phyloP scores from a whole-genome alignment of 495 filamentous ascomycete genomes.

The Astrocystis sublimbata region DNA sequence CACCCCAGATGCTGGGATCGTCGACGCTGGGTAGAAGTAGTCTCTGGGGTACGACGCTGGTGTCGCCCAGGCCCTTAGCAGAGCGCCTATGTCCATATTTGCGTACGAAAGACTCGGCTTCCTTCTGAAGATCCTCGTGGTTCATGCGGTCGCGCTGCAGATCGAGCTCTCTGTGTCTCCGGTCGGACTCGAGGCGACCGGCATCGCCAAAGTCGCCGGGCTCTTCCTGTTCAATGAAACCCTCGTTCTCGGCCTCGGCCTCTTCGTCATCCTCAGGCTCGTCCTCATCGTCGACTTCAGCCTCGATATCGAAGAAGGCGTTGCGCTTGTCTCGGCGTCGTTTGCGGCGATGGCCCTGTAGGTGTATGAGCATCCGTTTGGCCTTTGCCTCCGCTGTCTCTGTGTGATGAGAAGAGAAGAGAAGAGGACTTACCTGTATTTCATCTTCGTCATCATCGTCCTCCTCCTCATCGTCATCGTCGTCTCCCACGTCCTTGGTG shows the following conservation, averaged over 20 bases:
- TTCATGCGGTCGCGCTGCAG: constrained; percentile 81
- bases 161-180: constrained; percentile 92
- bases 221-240: constrained; percentile 85
- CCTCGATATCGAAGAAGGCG: constrained; percentile 92
- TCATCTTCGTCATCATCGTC: constrained; percentile 63
- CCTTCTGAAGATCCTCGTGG: constrained; percentile 88
- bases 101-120: constrained; percentile 80
- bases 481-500: constrained; percentile 50
- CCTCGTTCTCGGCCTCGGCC: constrained; percentile 79
- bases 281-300: constrained; percentile 94
- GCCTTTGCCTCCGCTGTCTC: not conserved
- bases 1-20: constrained; percentile 94
- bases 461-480: constrained; percentile 59
- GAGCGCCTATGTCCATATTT: constrained; percentile 67
- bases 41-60: constrained; percentile 77
- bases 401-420: not conserved
- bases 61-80: constrained; percentile 52
- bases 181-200: constrained; percentile 81
- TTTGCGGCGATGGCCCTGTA: constrained; percentile 74
- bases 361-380: not conserved
- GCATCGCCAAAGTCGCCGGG: constrained; percentile 84
- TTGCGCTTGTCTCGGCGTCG: constrained; percentile 70
- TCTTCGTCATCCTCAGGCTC: constrained; percentile 85
- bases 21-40: constrained; percentile 90
- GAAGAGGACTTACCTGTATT: constrained; percentile 47